Evolutionary conservation across 192 early-diverging fungal species (phyloP).

Genomic region (Rhizophagus sp.): DNA sequence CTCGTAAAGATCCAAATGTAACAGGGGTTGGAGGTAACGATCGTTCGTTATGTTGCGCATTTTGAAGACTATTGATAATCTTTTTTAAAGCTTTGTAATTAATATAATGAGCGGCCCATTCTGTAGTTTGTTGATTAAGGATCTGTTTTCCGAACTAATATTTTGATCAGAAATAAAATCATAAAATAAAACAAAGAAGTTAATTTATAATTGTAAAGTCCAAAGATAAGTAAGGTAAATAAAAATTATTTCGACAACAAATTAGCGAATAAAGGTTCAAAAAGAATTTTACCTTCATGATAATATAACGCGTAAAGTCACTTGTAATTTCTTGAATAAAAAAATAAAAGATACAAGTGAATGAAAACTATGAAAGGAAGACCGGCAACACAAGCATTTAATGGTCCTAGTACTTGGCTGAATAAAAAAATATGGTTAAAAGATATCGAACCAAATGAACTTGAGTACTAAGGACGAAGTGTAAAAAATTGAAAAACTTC

Average conservation of each 20-base stretch:
- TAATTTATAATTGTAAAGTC: background rate
- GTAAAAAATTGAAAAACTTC: background rate
- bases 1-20: constrained; percentile 42
- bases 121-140: constrained; percentile 84
- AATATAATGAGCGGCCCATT: constrained; percentile 94
- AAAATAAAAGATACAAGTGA: background rate
- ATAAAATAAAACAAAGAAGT: background rate
- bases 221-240: background rate
- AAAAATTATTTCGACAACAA: too few relatives aligned
- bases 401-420: background rate
- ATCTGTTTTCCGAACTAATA: constrained; percentile 98
- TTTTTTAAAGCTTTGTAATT: constrained; percentile 99
- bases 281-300: background rate
- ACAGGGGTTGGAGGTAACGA: constrained; percentile 34
- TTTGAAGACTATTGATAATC: constrained; percentile 78
- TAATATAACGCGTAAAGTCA: background rate
- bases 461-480: background rate
- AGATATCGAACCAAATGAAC: background rate
- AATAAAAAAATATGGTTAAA: background rate
- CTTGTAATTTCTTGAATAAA: background rate
- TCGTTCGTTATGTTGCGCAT: constrained; percentile 14
- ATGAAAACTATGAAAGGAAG: background rate
- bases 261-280: background rate
- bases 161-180: background rate
- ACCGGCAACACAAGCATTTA: background rate